These are phyloP conservation scores for Urostyla sp. DNA, from an alignment of 73 alveolate genomes.

Conservation along the genomic window DNA sequence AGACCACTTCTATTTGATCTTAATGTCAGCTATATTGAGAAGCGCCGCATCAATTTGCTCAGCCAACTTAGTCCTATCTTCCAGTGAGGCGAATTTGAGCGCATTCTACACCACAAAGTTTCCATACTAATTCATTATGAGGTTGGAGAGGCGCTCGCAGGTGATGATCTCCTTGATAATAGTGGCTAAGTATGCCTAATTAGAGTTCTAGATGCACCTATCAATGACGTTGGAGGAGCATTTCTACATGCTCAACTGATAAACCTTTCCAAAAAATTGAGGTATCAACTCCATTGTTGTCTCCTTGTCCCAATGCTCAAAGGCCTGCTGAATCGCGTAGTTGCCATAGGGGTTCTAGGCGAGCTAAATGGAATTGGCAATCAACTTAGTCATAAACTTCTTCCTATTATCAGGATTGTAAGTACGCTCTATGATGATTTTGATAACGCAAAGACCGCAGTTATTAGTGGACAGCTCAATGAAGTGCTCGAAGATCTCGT, in stretches of 20 bases:
- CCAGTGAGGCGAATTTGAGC: constrained; percentile 35
- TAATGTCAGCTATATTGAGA: constrained; percentile 47
- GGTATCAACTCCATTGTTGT: constrained; percentile 62
- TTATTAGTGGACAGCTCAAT: constrained; percentile 70
- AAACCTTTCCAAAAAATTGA: constrained; percentile 66
- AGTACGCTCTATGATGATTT: constrained; percentile 59
- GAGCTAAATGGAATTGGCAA: constrained; percentile 62
- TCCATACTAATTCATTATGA: constrained; percentile 70
- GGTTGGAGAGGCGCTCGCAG: constrained; percentile 52
- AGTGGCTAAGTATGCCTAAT: constrained; percentile 17
- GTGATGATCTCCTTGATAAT: constrained; percentile 16
- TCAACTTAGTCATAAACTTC: constrained; percentile 56
- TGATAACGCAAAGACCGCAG: constrained; percentile 77
- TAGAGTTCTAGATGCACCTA: constrained; percentile 67
- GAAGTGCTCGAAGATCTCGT: constrained; percentile 61
- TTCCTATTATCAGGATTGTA: constrained; percentile 37
- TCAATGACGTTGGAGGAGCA: constrained; percentile 88
- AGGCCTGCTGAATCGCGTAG: constrained; percentile 76
- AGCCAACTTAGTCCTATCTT: constrained; percentile 37
- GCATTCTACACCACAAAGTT: constrained; percentile 77
- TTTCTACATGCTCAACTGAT: constrained; percentile 69
- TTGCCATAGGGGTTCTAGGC: constrained; percentile 84
- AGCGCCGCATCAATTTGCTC: constrained; percentile 49
- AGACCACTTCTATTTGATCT: constrained; percentile 60
- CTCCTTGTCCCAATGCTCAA: constrained; percentile 72